Evolutionary conservation across 495 filamentous ascomycete species (phyloP).

Genomic region (Hypoxylon intermedium): DNA sequence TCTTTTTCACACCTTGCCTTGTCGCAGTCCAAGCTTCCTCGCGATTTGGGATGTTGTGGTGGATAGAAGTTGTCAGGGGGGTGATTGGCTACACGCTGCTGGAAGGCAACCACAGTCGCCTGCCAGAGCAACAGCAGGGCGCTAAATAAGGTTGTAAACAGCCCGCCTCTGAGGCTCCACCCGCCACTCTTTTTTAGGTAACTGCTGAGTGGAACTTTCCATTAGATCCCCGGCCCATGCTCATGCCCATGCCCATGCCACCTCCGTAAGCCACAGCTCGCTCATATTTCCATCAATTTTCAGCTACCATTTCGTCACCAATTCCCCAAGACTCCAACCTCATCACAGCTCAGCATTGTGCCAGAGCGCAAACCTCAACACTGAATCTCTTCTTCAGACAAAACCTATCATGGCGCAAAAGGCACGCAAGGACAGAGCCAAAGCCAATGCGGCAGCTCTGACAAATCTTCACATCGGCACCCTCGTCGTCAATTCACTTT

Average conservation of each 20-base stretch:
- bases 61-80: constrained; percentile 39
- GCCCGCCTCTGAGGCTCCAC: constrained; percentile 1
- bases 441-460: constrained; percentile 75
- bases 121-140: constrained; percentile 42
- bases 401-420: constrained; percentile 88
- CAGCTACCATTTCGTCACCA: constrained; percentile 5
- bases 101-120: constrained; percentile 28
- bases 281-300: too few species aligned
- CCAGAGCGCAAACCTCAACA: too few species aligned
- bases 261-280: constrained; percentile 9
- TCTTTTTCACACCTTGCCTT: constrained; percentile 22
- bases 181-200: constrained; percentile 1
- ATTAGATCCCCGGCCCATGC: neutral
- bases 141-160: constrained; percentile 25
- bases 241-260: too few species aligned
- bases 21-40: constrained; percentile 39
- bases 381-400: too few species aligned
- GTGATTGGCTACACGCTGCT: constrained; percentile 31
- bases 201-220: neutral
- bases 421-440: constrained; percentile 90
- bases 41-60: constrained; percentile 47
- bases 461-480: constrained; percentile 81
- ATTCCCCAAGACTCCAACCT: neutral
- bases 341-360: neutral
- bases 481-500: constrained; percentile 71